A percentile compares a stretch with the other conserved stretches of the same genome.
These are phyloP conservation scores for Diatrype stigma DNA, from an alignment of 2,329 filamentous ascomycete species.

Conservation along the genomic window DNA sequence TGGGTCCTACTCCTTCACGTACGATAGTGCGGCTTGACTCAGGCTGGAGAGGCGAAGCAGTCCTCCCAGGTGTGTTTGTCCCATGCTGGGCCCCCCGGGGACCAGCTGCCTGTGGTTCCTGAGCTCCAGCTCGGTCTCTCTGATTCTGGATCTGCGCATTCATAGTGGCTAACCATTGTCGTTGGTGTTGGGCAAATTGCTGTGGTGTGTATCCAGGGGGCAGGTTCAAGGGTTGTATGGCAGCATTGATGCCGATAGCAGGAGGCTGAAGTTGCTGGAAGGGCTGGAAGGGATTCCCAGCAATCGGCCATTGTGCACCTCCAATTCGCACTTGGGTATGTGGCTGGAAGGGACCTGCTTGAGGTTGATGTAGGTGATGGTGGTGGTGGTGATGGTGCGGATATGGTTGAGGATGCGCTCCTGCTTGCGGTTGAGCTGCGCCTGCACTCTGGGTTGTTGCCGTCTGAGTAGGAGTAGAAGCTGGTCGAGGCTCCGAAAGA, in stretches of 20 bases:
- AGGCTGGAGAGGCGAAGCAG: conserved; percentile 28
- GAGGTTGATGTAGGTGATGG: conserved; percentile 5
- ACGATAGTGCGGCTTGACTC: conserved; percentile 39
- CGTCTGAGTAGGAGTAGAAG: conserved; percentile 10
- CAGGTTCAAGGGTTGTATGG: conserved; percentile 4
- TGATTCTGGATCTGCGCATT: conserved; percentile 45
- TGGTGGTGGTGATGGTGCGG: conserved; percentile 12
- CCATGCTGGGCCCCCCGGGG: conserved; percentile 20
- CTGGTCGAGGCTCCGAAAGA: conserved; percentile 19
- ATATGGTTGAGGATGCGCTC: conserved; percentile 9
- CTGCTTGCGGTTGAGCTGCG: conserved; percentile 13
- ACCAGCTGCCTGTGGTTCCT: conserved; percentile 33
- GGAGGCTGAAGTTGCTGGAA: background rate
- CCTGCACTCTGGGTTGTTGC: conserved; percentile 5
- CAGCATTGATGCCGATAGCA: background rate
- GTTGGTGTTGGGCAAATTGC: conserved; percentile 13
- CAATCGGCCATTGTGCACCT: conserved; percentile 1
- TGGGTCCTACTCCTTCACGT: conserved; percentile 45
- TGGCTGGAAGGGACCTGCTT: conserved; percentile 4
- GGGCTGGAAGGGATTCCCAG: background rate
- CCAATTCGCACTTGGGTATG: conserved; percentile 12
- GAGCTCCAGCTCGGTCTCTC: conserved; percentile 31
- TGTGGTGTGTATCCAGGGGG: conserved; percentile 16
- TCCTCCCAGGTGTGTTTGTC: conserved; percentile 21
- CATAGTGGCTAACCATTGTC: conserved; percentile 27